Evolutionary conservation across 2,329 filamentous ascomycete genomes (phyloP), one percentile per base, ranked within the genome.

Genomic region (Aureobasidium sp.): DNA sequence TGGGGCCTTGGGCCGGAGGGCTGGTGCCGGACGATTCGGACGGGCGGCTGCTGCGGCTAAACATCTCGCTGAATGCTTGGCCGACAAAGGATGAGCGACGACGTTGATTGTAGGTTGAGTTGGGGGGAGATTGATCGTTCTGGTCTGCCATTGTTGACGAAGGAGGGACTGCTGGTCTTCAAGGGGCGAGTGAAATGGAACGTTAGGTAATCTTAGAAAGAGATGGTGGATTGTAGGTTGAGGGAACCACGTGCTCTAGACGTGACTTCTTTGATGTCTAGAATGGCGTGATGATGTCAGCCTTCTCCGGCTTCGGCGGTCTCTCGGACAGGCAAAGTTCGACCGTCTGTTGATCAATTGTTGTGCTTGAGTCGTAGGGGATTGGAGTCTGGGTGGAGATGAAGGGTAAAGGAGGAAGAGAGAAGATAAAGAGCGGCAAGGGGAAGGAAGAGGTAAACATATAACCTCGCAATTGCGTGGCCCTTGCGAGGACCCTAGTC

Each of bases 1-100:
- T 80, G 60, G 78, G 77, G 42, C 78, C 78, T 22, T 75, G 72
- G 64, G 40, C 68, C 61, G 66, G 63, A 39, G 65, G 66, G 50
- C 64, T 63, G 64, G 52, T 67, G 44, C 49, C 61, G 1, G 44
- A 39, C 35, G 52, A 42, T 45, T 65, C 67, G 42, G 62, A 44
- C 31, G 45, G 63, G 63, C 69, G 68, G 59, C 72, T 71, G 47
- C 71, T 72, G 64, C 74, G 70, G 40, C 72, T 75, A 66, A 80
- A 80, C 52, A 81, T 71, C 68, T 78, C 77, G 57, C 77, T 77
- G 65, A 80, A 78, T 3, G 77, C 78, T 69, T 78, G 75, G 65
- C 77, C 76, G 2, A 77, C 76, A 63, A 80, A 72, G 6, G 77
- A 79, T 39, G 78, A 75, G 65, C 78, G 78, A 53, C 78, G 76